Conservation (phyloP, 345 rosid genomes). For the Sonneratia caseolaris region DNA sequence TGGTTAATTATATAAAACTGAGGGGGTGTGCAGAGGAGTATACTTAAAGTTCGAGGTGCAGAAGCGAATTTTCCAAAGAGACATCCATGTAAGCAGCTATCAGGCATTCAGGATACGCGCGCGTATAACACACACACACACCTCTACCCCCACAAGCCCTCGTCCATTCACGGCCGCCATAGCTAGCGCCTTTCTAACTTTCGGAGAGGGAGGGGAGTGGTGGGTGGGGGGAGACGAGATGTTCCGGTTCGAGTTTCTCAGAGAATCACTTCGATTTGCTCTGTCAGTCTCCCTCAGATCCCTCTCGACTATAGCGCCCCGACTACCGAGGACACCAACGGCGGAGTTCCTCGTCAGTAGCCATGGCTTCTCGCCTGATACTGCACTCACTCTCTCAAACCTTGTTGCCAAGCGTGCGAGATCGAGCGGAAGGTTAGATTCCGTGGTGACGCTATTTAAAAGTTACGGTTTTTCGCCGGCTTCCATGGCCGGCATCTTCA, state of each 20-base stretch:
- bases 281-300: neutral
- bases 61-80: no score
- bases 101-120: no score
- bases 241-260: constrained; percentile 4
- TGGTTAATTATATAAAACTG: no score
- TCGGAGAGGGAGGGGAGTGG: no score
- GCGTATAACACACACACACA: no score
- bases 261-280: neutral
- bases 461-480: constrained; percentile 7
- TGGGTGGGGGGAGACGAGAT: no score
- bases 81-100: no score
- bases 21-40: no score
- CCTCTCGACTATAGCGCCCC: constrained; percentile 1
- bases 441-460: constrained; percentile 9
- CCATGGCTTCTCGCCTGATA: constrained; percentile 11
- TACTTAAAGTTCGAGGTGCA: no score
- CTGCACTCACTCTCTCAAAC: constrained; percentile 1
- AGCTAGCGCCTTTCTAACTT: no score
- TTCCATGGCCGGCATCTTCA: constrained; percentile 3
- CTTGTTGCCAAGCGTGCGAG: neutral
- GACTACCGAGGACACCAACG: neutral
- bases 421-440: neutral
- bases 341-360: constrained; percentile 3
- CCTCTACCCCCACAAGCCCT: no score
- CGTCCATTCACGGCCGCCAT: no score